Evolutionary conservation across 306 rosid species (phyloP).

Genomic region (Cucurbita moschata): DNA sequence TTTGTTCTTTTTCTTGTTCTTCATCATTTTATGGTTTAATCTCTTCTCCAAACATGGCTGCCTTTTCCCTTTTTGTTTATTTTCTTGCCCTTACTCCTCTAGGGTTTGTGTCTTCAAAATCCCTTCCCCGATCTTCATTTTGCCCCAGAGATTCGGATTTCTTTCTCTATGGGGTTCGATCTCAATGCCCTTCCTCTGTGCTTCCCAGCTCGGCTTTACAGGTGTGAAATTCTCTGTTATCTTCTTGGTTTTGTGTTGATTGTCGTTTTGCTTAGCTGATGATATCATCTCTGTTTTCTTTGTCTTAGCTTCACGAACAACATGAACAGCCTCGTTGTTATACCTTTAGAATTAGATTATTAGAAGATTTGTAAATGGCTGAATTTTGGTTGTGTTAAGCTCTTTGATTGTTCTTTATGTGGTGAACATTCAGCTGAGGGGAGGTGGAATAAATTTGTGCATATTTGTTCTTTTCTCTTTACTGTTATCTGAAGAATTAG

Average conservation of each 20-base stretch:
- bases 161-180: slow-evolving; percentile 34
- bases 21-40: neutral
- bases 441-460: neutral
- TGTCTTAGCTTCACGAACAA: too few relatives aligned
- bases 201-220: slow-evolving; percentile 40
- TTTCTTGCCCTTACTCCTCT: slow-evolving; percentile 15
- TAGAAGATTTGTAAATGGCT: neutral
- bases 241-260: neutral
- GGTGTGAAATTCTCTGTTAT: slow-evolving; percentile 16
- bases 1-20: slow-evolving; percentile 6
- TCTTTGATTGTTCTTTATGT: neutral
- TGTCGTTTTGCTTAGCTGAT: neutral
- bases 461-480: neutral
- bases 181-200: slow-evolving; percentile 43
- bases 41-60: slow-evolving; percentile 21
- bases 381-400: neutral
- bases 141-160: slow-evolving; percentile 22
- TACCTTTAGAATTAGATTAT: neutral
- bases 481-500: neutral
- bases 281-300: neutral
- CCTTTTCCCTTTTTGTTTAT: slow-evolving; percentile 19
- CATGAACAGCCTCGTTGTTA: too few relatives aligned
- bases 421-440: neutral
- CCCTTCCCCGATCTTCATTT: slow-evolving; percentile 9
- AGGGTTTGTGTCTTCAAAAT: slow-evolving; percentile 12